These are phyloP conservation scores for Sphagnum tenellum DNA, from an alignment of 225 moss, liverwort and hornwort genomes.

Conservation along the genomic window DNA sequence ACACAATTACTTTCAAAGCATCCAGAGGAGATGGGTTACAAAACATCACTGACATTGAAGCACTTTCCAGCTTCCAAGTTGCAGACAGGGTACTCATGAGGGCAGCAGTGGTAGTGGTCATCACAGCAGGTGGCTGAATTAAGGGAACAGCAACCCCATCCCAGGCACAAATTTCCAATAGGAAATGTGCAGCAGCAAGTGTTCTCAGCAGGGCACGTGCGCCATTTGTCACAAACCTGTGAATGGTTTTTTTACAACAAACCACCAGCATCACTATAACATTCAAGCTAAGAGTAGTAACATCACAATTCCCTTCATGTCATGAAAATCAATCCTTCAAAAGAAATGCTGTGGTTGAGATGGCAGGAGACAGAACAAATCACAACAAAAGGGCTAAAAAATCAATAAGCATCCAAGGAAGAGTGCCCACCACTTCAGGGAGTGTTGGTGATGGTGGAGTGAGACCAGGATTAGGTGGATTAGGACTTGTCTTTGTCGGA, in stretches of 20 bases:
- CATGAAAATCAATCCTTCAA: background rate
- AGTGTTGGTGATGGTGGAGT: slow-evolving; percentile 70
- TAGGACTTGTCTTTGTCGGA: slow-evolving; percentile 50
- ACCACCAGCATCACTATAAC: too few relatives aligned
- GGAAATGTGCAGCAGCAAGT: slow-evolving; percentile 94
- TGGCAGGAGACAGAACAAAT: too few relatives aligned
- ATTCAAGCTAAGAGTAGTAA: too few relatives aligned
- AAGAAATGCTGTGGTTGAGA: too few relatives aligned
- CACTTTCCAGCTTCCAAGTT: slow-evolving; percentile 49
- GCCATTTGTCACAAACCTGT: slow-evolving; percentile 76
- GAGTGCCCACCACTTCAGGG: slow-evolving; percentile 51
- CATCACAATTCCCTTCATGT: background rate
- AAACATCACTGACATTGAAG: slow-evolving; percentile 28
- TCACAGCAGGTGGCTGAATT: slow-evolving; percentile 87
- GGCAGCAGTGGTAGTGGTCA: slow-evolving; percentile 90
- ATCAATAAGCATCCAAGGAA: too few relatives aligned
- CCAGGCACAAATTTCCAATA: slow-evolving; percentile 56
- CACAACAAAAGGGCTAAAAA: background rate
- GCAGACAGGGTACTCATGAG: slow-evolving; percentile 53
- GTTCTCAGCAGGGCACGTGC: slow-evolving; percentile 70
- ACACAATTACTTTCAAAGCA: too few relatives aligned
- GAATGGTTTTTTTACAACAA: too few relatives aligned
- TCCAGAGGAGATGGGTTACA: too few relatives aligned
- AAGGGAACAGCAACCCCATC: slow-evolving; percentile 85
- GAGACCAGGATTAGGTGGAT: slow-evolving; percentile 85